phyloP scores from a whole-genome alignment of 2,329 filamentous ascomycete species.

The Aspergillus candidus region DNA sequence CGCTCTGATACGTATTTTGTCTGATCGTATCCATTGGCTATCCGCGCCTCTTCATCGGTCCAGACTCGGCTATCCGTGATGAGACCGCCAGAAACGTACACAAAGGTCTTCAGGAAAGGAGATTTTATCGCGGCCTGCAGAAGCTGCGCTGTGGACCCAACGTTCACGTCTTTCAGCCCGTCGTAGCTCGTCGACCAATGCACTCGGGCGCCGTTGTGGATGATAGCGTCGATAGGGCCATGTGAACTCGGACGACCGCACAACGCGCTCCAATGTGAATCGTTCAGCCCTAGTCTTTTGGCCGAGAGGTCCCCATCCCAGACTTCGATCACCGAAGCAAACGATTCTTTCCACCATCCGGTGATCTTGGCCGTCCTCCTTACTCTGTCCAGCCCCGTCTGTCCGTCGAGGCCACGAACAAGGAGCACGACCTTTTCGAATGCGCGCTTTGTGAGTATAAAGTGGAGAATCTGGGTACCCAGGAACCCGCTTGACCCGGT shows the following conservation, averaged over 20 bases:
- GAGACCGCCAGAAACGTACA: too few relatives aligned
- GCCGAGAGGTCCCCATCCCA: conserved; percentile 7
- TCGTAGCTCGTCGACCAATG: conserved; percentile 7
- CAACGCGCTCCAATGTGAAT: conserved; percentile 1
- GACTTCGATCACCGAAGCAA: neutral
- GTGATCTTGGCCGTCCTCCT: neutral
- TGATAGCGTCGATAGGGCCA: conserved; percentile 8
- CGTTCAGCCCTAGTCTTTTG: conserved; percentile 5
- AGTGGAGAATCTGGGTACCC: conserved; percentile 7
- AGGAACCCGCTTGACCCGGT: conserved; percentile 9
- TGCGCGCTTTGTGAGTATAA: neutral
- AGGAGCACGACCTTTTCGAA: conserved; percentile 2
- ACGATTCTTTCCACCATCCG: conserved; percentile 6
- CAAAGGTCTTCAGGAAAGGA: too few relatives aligned
- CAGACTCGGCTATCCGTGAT: too few relatives aligned
- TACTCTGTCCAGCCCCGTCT: conserved; percentile 1
- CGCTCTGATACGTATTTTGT: too few relatives aligned
- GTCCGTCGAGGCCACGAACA: conserved; percentile 3
- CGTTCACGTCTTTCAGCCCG: conserved; percentile 5
- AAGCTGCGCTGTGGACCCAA: conserved; percentile 6
- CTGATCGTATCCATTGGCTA: too few relatives aligned
- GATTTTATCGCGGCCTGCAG: too few relatives aligned
- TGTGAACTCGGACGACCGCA: neutral
- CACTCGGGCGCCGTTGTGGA: conserved; percentile 10
- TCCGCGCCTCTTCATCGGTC: too few relatives aligned